Base-by-base conservation (phyloP, 1,139 yeast species). In the Saccharomyces hybrid region DNA sequence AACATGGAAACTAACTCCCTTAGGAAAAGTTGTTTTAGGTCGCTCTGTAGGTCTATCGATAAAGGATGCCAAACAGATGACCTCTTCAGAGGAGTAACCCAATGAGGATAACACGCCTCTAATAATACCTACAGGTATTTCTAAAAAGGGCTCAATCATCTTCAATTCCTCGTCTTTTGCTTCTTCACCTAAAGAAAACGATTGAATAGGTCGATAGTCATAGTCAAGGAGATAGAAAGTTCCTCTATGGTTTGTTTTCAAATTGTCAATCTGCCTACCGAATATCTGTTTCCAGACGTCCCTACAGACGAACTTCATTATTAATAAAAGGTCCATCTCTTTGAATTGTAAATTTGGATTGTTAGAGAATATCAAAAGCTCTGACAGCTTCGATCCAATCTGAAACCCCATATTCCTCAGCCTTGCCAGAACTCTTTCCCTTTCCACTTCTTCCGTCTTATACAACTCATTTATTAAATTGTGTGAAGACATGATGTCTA, bases 241-340 rank as follows among this genome's bases (percentile, higher is more conserved):
- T 42, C 74, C 90, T 51, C 96, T 73, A 68, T 93, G 98, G 68
- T 93, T 93, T 1, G 99, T 93, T 59, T 96, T 79, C 57, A 93
- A 76, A 64, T 89, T 90, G 69, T 90, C 96, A 76, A 93, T 88
- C 70, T 88, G 97, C 69, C 90, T 93, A 49, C 83, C 81, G 71
- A 83, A 90, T 46, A 91, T 67, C 52, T 79, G 73, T 62, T 81
- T 82, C 98, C 98, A 91, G 41, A 91, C 85, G 63, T 93, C 97
- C 51, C 96, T 80, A 70, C 98, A 90, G 1, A 91, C 81, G 65
- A 89, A 90, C 71, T 91, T 91, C 90, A 91, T 88, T 51, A 90
- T 80, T 61, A 88, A 93, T 50, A 91, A 71, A 25, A 85, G 76
- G 58, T 87, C 93, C 62, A 77, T 71, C 53, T 81, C 73, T 58